Evolutionary conservation across 78 protist genomes (phyloP).

Genomic region (Goniomonas avonlea): DNA sequence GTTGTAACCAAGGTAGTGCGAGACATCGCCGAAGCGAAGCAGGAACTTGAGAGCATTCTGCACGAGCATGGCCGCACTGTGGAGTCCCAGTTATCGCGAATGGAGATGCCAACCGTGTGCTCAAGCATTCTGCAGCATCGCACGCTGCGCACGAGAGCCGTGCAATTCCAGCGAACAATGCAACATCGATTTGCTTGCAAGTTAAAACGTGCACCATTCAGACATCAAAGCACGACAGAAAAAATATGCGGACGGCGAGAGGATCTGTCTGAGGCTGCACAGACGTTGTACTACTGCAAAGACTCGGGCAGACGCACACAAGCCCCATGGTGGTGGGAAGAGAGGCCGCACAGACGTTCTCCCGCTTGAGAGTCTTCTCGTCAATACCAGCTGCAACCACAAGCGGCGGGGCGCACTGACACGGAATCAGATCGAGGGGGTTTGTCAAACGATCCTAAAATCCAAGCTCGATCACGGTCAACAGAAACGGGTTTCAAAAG

Average conservation of each 20-base stretch:
- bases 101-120: background rate
- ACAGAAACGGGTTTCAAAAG: background rate
- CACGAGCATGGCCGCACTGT: constrained; percentile 83
- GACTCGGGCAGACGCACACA: no score
- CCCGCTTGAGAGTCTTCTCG: constrained; percentile 63
- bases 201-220: background rate
- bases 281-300: background rate
- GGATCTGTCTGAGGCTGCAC: background rate
- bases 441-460: background rate
- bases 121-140: background rate
- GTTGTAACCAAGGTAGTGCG: constrained; percentile 78
- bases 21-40: constrained; percentile 74
- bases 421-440: background rate
- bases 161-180: background rate
- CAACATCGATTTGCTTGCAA: background rate
- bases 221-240: background rate
- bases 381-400: constrained; percentile 82
- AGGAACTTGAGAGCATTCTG: constrained; percentile 85
- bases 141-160: background rate
- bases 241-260: background rate
- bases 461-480: background rate
- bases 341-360: constrained; percentile 90
- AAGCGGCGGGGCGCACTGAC: constrained; percentile 87
- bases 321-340: constrained; percentile 96
- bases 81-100: background rate